Percentiles rank a stretch among this genome's conserved stretches.
Conservation (phyloP, 257 asterid species). For the Nicotiana otophora region DNA sequence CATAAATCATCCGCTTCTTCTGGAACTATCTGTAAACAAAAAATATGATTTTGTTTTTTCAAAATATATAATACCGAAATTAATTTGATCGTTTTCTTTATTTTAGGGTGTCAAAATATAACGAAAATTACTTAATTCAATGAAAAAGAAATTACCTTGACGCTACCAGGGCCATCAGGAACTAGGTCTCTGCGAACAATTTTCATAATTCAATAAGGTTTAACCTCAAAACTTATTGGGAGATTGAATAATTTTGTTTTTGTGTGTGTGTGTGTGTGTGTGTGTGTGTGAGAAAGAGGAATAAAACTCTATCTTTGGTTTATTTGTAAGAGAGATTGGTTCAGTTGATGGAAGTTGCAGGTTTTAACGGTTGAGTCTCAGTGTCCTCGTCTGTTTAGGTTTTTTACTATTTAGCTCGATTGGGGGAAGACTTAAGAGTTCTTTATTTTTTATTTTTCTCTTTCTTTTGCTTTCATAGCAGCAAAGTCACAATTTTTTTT, state of each 20-base stretch:
- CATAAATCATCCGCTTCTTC: conserved; percentile 95
- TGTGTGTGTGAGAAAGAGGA: too few species aligned
- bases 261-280: too few species aligned
- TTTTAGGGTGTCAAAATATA: neutral
- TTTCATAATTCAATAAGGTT: conserved; percentile 38
- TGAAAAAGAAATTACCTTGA: conserved; percentile 45
- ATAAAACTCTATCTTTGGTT: too few species aligned
- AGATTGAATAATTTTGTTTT: neutral
- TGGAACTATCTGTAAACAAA: conserved; percentile 59
- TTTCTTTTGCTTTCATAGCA: too few species aligned
- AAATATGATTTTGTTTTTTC: neutral
- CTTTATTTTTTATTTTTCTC: too few species aligned
- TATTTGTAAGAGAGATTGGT: too few species aligned
- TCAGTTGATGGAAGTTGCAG: too few species aligned
- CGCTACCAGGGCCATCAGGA: conserved; percentile 77
- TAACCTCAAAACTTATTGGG: neutral
- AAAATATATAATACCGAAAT: conserved; percentile 8
- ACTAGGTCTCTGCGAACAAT: conserved; percentile 52
- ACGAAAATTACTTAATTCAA: neutral
- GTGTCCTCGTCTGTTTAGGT: too few species aligned
- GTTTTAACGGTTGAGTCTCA: too few species aligned
- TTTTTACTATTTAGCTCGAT: too few species aligned
- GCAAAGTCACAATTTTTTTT: too few species aligned
- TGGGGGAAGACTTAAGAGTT: too few species aligned
- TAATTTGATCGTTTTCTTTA: neutral